Conservation (phyloP, 2,329 filamentous ascomycete genomes). For the Fusarium sp. region DNA sequence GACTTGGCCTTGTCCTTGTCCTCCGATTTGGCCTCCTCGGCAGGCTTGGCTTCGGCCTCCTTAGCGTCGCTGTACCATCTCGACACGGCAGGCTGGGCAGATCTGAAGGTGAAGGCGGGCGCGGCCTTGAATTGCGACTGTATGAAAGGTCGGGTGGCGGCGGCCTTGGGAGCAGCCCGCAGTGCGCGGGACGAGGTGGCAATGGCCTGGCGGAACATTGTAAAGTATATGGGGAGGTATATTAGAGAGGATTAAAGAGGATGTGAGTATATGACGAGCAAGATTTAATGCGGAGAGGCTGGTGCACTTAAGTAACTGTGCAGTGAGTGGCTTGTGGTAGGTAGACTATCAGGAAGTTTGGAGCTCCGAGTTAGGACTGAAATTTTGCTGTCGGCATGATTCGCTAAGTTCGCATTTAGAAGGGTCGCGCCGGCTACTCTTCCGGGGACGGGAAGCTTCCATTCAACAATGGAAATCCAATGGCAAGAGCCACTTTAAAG, state of each 20-base stretch:
- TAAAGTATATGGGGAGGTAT: constrained; percentile 32
- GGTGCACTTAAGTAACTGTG: constrained; percentile 37
- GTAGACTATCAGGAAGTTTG: constrained; percentile 48
- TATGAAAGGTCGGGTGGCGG: constrained; percentile 54
- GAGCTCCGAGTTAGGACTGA: constrained; percentile 44
- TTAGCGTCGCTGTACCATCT: constrained; percentile 66
- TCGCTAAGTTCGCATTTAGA: constrained; percentile 29
- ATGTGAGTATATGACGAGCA: constrained; percentile 16
- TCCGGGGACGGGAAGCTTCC: constrained; percentile 41
- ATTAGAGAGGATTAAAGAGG: constrained; percentile 9
- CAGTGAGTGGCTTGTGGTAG: constrained; percentile 39
- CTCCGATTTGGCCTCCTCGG: constrained; percentile 49
- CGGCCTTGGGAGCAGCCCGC: constrained; percentile 57
- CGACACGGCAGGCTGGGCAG: constrained; percentile 52
- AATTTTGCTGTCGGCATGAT: constrained; percentile 52
- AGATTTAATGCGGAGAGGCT: constrained; percentile 20
- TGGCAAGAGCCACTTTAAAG: constrained; percentile 20
- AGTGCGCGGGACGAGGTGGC: constrained; percentile 60
- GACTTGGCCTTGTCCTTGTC: constrained; percentile 48
- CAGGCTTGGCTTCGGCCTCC: constrained; percentile 51
- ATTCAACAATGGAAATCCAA: constrained; percentile 18
- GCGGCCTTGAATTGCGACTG: constrained; percentile 56
- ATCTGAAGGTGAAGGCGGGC: constrained; percentile 55
- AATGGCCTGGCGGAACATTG: constrained; percentile 63
- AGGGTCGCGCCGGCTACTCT: constrained; percentile 45